Evolutionary conservation across 2,329 filamentous ascomycete species (phyloP).

Genomic region (Neophaeococcomyces aloes): DNA sequence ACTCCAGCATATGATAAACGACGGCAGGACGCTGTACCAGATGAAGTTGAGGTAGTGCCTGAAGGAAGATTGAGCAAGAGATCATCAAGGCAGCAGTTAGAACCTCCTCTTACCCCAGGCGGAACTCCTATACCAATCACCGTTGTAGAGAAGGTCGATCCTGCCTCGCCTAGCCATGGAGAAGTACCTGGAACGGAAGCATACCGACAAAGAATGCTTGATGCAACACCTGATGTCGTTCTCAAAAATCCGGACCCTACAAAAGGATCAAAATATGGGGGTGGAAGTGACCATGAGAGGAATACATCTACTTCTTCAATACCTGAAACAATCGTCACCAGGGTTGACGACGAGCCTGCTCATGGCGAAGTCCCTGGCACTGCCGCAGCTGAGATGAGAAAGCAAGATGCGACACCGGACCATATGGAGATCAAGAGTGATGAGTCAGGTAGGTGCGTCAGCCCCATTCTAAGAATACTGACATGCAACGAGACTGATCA

Average conservation of each 20-base stretch:
- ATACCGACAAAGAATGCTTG: constrained; percentile 45
- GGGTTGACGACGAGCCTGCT: constrained; percentile 31
- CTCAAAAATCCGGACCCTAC: constrained; percentile 31
- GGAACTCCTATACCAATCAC: constrained; percentile 47
- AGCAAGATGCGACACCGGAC: constrained; percentile 36
- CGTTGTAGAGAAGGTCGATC: constrained; percentile 52
- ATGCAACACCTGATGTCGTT: constrained; percentile 50
- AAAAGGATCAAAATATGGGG: constrained; percentile 8
- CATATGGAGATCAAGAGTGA: constrained; percentile 34
- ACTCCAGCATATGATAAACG: constrained; percentile 51
- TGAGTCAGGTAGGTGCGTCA: constrained; percentile 45
- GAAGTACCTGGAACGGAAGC: constrained; percentile 53
- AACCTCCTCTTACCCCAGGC: constrained; percentile 40
- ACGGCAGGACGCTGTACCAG: constrained; percentile 50
- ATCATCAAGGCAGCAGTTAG: constrained; percentile 28
- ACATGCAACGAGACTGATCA: background rate
- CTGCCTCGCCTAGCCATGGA: constrained; percentile 45
- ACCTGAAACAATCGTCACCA: constrained; percentile 36
- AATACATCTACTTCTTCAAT: constrained; percentile 19
- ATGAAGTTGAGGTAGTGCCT: constrained; percentile 51
- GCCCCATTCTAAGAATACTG: constrained; percentile 9
- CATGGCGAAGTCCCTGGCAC: constrained; percentile 27
- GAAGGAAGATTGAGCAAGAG: constrained; percentile 34
- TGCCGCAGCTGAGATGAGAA: constrained; percentile 31
- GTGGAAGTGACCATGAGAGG: constrained; percentile 4